These are phyloP conservation scores for Pelargonium australe DNA, from an alignment of 441 rosid species.

Conservation along the genomic window DNA sequence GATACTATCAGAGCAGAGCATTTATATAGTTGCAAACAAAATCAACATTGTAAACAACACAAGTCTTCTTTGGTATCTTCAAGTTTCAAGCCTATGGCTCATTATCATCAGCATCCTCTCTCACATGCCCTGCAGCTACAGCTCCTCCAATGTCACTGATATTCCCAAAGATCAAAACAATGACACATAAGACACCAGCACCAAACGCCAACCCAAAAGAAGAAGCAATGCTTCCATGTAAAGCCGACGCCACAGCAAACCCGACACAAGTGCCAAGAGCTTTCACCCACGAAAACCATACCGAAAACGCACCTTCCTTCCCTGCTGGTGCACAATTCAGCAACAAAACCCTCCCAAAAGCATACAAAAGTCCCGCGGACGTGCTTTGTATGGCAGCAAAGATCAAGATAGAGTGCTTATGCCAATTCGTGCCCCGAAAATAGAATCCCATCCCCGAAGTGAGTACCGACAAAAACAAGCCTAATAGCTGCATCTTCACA, in stretches of 20 bases:
- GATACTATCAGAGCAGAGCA: not conserved
- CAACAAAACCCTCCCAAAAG: conserved; percentile 41
- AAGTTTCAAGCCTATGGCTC: not conserved
- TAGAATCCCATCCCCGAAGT: conserved; percentile 44
- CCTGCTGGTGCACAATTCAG: conserved; percentile 47
- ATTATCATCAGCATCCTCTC: conserved; percentile 3
- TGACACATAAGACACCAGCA: conserved; percentile 20
- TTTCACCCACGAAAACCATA: conserved; percentile 42
- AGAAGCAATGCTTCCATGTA: conserved; percentile 31
- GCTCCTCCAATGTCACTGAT: conserved; percentile 49
- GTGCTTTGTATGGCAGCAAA: conserved; percentile 48
- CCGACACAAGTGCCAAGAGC: conserved; percentile 42
- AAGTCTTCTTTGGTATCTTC: no score
- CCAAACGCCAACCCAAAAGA: conserved; percentile 35
- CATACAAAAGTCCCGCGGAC: conserved; percentile 36
- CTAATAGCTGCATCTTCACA: conserved; percentile 46
- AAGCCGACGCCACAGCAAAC: conserved; percentile 39
- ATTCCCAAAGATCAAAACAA: conserved; percentile 36
- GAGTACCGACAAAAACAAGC: conserved; percentile 34
- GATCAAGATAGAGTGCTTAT: conserved; percentile 24
- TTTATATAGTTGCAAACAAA: not conserved
- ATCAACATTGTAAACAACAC: no score
- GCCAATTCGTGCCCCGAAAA: conserved; percentile 34
- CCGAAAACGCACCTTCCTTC: conserved; percentile 44
- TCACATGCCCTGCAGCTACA: conserved; percentile 36